Base-by-base conservation (phyloP, 1,139 yeast genomes). In the Hanseniaspora uvarum region DNA sequence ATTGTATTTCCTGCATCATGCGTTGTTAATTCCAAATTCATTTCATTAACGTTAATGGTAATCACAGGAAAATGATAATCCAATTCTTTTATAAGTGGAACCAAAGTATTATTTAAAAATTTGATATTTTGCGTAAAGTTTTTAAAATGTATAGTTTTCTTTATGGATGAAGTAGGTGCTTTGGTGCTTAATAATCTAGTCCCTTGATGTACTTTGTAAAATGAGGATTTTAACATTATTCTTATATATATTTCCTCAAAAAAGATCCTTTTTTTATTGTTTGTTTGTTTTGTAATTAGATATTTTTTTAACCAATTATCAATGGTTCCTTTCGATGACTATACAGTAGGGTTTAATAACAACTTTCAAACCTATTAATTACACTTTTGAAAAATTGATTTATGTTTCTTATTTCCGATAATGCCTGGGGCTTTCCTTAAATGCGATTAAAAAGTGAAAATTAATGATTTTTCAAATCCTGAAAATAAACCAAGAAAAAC, bases 31-130 rank as follows among this genome's bases (percentile, higher is more conserved):
- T 50, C 53, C 16, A 50, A 19, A 10, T 39, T 23, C 31, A 50
- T 23, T 21, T 30, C 28, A 16, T 34, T 40, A n/a, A 23, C 39
- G 12, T 43, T 31, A 8, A 37, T 4, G 7, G 31, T 43, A 23
- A 50, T 40, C n/a, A 37, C 39, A 8, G 53, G 53, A 21, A 43
- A 46, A 18, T 50, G 53, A 21, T 18, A 44, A 18, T 44, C 37
- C 30, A 44, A 19, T 2, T 33, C 34, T 28, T 43, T 50, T 19
- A 39, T 43, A 7, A 43, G 8, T 21, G 53, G 53, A n/a, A 50
- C 53, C 5, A 50, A 8, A n/a, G 16, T 5, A 12, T 37, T 33
- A 18, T 50, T 50, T 12, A 50, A 19, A 34, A 50, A 50, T 3
- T 34, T 28, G 11, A 50, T 31, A 4, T 46, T 24, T n/a, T 44